phyloP scores from a whole-genome alignment of 192 early-diverging fungal genomes.

The Linnemannia exigua region DNA sequence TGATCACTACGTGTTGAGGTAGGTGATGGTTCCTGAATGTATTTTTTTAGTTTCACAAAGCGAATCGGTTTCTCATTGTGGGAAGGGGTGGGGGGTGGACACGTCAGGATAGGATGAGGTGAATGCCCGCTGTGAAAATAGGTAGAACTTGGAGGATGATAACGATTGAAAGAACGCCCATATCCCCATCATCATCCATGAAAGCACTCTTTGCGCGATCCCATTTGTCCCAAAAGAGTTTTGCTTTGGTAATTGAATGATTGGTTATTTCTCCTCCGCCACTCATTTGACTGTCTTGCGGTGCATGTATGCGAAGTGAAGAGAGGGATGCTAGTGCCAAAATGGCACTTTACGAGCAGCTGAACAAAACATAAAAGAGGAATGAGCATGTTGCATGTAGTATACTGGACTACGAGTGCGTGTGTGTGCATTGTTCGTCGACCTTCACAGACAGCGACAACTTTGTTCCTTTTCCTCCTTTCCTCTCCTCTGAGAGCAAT shows the following conservation, averaged over 20 bases:
- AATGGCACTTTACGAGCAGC: not conserved
- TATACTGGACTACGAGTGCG: too few relatives aligned
- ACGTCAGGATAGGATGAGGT: not conserved
- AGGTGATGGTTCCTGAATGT: not conserved
- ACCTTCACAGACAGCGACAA: not conserved
- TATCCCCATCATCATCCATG: not conserved
- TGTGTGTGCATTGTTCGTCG: not conserved
- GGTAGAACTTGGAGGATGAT: not conserved
- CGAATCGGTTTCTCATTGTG: not conserved
- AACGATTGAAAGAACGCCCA: not conserved
- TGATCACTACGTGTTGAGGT: not conserved
- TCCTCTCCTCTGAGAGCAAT: not conserved
- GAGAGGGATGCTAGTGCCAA: not conserved
- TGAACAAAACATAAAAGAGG: not conserved
- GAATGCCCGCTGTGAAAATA: not conserved
- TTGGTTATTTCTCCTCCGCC: not conserved
- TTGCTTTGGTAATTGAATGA: slow-evolving; percentile 5
- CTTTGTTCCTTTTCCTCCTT: not conserved
- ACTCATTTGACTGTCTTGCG: not conserved
- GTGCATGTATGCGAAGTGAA: not conserved
- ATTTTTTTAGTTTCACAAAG: not conserved
- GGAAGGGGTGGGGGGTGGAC: not conserved
- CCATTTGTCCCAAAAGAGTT: not conserved
- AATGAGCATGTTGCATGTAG: too few relatives aligned
- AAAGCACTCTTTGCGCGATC: not conserved